Percentiles rank a stretch among this genome's conserved stretches.
phyloP scores from a whole-genome alignment of 345 rosid species.

The Syzygium grande region DNA sequence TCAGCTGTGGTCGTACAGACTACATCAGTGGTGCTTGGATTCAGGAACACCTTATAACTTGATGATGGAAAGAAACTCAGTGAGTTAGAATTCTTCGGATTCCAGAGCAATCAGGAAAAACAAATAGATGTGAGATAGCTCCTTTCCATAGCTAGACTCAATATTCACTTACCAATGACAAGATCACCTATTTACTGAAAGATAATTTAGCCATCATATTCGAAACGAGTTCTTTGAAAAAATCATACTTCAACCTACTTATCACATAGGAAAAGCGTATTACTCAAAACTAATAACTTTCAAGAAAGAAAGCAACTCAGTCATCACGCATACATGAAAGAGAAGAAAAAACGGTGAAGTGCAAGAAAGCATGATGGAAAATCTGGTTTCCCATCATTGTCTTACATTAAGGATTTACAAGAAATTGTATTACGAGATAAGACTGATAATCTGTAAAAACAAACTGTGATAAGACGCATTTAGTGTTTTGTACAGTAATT shows the following conservation, averaged over 20 bases:
- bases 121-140: not conserved
- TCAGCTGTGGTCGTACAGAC: conserved; percentile 98
- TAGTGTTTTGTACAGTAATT: not conserved
- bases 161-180: not conserved
- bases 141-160: not conserved
- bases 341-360: not conserved
- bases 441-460: not conserved
- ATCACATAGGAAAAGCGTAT: not conserved
- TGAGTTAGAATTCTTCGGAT: not conserved
- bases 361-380: not conserved
- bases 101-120: not conserved
- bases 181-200: not conserved
- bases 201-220: not conserved
- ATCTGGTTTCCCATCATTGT: not conserved
- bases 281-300: not conserved
- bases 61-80: not conserved
- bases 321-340: not conserved
- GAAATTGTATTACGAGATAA: not conserved
- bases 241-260: not conserved
- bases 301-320: not conserved
- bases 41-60: conserved; percentile 91
- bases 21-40: conserved; percentile 97
- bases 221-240: not conserved
- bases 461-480: not conserved
- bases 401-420: not conserved